phyloP scores from a whole-genome alignment of 495 filamentous ascomycete species.

The Neurospora sp. region DNA sequence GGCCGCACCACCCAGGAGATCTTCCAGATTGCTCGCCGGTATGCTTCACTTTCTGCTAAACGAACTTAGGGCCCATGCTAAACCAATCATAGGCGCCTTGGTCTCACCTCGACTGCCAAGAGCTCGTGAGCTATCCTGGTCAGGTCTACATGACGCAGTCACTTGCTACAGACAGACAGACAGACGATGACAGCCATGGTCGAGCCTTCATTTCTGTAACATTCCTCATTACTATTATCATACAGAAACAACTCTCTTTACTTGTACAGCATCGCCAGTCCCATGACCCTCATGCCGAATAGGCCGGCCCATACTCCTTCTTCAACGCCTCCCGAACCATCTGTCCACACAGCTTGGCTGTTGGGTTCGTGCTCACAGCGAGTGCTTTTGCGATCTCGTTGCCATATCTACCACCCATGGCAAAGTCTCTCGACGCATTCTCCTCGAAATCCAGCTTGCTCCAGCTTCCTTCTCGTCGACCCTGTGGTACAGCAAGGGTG shows the following conservation, averaged over 20 bases:
- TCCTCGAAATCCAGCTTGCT: conserved; percentile 53
- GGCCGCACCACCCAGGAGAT: conserved; percentile 45
- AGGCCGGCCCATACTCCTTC: conserved; percentile 51
- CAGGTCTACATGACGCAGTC: background rate
- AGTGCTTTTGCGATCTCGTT: conserved; percentile 67
- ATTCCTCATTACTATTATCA: background rate
- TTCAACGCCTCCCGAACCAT: conserved; percentile 81
- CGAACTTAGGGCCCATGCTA: background rate
- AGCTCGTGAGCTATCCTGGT: conserved; percentile 5
- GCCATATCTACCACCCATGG: conserved; percentile 64
- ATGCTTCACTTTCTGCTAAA: conserved; percentile 4
- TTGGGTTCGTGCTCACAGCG: conserved; percentile 75
- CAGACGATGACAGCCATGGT: background rate
- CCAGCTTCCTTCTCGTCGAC: conserved; percentile 32
- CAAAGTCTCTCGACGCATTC: conserved; percentile 64
- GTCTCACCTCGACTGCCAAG: conserved; percentile 8
- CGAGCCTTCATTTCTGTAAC: background rate
- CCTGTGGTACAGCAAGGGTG: conserved; percentile 16
- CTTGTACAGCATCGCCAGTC: background rate
- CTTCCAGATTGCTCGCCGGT: conserved; percentile 39
- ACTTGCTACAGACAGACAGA: background rate
- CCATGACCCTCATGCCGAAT: conserved; percentile 15
- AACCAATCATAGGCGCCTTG: conserved; percentile 15
- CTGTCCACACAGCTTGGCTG: conserved; percentile 77
- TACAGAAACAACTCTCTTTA: background rate